phyloP scores from a whole-genome alignment of 768 basidiomycete species.

The Lactarius hengduanensis region DNA sequence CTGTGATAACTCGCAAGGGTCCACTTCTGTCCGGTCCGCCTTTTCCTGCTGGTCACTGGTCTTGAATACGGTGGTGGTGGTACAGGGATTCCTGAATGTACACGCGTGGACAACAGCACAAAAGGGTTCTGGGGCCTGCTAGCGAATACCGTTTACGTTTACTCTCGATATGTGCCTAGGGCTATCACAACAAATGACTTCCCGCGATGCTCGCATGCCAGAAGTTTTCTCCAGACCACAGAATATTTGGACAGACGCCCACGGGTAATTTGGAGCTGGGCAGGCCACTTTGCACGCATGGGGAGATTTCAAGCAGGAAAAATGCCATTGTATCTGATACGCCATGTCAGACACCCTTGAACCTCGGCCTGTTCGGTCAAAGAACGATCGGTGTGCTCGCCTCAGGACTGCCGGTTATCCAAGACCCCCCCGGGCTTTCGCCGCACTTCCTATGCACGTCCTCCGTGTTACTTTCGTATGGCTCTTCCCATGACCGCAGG shows the following conservation, averaged over 20 bases:
- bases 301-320: neutral
- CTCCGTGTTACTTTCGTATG: neutral
- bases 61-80: neutral
- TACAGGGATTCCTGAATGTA: neutral
- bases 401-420: neutral
- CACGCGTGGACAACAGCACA: neutral
- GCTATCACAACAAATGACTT: neutral
- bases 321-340: neutral
- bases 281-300: neutral
- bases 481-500: neutral
- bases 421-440: neutral
- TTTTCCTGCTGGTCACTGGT: neutral
- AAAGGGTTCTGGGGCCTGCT: neutral
- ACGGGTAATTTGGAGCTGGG: neutral
- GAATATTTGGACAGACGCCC: neutral
- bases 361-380: neutral
- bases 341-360: neutral
- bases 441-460: neutral
- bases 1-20: slow-evolving; percentile 22
- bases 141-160: neutral
- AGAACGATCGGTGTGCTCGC: neutral
- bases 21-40: slow-evolving; percentile 4
- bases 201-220: neutral
- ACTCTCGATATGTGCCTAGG: neutral
- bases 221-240: neutral